A percentile compares a stretch with the other conserved stretches of the same genome.
Conservation (phyloP, 768 basidiomycete genomes). For the Panellus pusillus region DNA sequence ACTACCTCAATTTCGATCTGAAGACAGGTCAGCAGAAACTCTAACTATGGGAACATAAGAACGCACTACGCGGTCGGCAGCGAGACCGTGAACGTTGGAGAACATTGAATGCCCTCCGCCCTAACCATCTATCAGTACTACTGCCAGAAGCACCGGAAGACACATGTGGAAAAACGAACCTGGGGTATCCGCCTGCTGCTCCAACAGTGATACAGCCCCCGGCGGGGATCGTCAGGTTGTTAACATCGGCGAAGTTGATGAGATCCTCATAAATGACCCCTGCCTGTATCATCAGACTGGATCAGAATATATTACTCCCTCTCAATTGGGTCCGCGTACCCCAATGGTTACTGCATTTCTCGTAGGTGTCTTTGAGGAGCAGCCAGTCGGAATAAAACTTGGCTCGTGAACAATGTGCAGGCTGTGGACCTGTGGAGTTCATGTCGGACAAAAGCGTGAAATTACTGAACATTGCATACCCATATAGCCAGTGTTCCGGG, state of each 20-base stretch:
- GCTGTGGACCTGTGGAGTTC: neutral
- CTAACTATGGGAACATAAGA: no score
- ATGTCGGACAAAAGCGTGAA: neutral
- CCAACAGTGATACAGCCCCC: constrained; percentile 17
- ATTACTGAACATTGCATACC: neutral
- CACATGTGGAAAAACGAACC: neutral
- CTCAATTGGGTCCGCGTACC: neutral
- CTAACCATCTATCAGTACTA: neutral
- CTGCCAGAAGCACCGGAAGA: neutral
- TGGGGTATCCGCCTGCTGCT: constrained; percentile 13
- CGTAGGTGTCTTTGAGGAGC: neutral
- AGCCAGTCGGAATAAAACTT: neutral
- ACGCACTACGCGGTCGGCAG: neutral
- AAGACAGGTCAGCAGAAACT: neutral
- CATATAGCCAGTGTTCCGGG: constrained; percentile 25
- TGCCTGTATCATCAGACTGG: neutral
- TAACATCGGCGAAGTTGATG: constrained; percentile 25
- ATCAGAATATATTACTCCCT: no score
- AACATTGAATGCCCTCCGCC: constrained; percentile 3
- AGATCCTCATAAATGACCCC: constrained; percentile 20
- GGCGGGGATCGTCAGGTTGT: constrained; percentile 27
- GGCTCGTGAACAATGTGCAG: neutral
- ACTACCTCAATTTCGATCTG: constrained; percentile 35
- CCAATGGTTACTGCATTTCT: neutral
- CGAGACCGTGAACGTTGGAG: neutral